Conservation (phyloP, 2,329 filamentous ascomycete species). For the Phoma sp. region DNA sequence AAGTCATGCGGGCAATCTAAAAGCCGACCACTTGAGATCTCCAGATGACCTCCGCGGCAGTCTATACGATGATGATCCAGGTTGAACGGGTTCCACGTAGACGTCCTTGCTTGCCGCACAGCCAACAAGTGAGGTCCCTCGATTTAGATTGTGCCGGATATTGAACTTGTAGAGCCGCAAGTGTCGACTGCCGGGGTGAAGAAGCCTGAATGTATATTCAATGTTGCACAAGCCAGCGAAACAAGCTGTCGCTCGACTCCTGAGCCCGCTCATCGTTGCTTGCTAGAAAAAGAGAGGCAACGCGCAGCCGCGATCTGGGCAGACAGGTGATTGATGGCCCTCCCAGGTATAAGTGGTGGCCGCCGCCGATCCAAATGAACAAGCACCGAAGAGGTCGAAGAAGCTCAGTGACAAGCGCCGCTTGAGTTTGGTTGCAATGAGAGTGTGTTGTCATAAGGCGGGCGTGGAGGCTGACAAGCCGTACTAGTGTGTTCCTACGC, state of each 20-base stretch:
- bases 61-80: background rate
- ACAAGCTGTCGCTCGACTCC: too few relatives aligned
- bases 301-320: too few relatives aligned
- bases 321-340: background rate
- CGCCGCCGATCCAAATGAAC: too few relatives aligned
- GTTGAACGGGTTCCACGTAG: conserved; percentile 2
- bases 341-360: too few relatives aligned
- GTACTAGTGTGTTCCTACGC: background rate
- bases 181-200: background rate
- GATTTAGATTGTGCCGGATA: conserved; percentile 4
- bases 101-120: background rate
- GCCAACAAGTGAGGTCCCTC: background rate
- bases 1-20: conserved; percentile 37
- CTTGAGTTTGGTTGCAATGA: background rate
- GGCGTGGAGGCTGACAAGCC: background rate
- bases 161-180: conserved; percentile 13
- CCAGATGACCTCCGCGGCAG: conserved; percentile 2
- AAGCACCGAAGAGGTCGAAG: background rate
- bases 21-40: conserved; percentile 27
- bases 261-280: too few relatives aligned
- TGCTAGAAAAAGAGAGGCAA: too few relatives aligned
- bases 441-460: background rate
- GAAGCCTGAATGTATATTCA: background rate
- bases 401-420: background rate
- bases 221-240: background rate